Percentiles rank a stretch among this genome's conserved stretches.
These are phyloP conservation scores for Pythium scleroteichum DNA, from an alignment of 352 stramenopile species.

Conservation along the genomic window DNA sequence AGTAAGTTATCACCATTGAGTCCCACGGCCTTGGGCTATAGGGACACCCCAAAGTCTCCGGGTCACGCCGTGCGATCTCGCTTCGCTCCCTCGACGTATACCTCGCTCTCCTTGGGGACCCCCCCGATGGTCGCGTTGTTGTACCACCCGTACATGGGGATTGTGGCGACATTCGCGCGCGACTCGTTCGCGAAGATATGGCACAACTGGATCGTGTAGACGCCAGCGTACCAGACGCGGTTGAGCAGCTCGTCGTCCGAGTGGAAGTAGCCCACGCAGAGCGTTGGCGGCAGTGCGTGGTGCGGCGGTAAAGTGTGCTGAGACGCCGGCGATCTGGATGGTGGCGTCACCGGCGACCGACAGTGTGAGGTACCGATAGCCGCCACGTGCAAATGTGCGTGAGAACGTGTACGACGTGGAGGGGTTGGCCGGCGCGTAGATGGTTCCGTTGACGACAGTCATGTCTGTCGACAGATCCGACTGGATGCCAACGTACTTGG, in stretches of 20 bases:
- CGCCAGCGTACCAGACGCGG: conserved; percentile 41
- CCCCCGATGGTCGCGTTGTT: conserved; percentile 37
- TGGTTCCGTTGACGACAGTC: conserved; percentile 37
- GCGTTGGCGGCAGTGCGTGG: conserved; percentile 28
- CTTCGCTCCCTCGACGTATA: conserved; percentile 41
- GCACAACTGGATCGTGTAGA: conserved; percentile 43
- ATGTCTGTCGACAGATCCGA: conserved; percentile 42
- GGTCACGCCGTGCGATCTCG: conserved; percentile 41
- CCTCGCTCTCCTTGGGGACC: conserved; percentile 29
- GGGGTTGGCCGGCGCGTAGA: conserved; percentile 32
- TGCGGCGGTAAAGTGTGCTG: conserved; percentile 37
- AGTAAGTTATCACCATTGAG: conserved; percentile 39
- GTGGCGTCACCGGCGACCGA: conserved; percentile 21
- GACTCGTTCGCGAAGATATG: conserved; percentile 39
- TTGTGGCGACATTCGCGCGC: conserved; percentile 30
- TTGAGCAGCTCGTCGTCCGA: conserved; percentile 43
- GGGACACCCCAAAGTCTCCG: conserved; percentile 35
- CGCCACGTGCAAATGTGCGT: conserved; percentile 34
- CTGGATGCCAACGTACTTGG: conserved; percentile 33
- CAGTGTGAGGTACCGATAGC: conserved; percentile 39
- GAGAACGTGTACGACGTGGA: conserved; percentile 35
- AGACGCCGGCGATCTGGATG: conserved; percentile 31
- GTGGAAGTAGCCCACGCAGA: conserved; percentile 39
- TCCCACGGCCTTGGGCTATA: conserved; percentile 31
- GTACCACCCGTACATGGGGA: conserved; percentile 37